These are phyloP conservation scores for Triangularia verruculosa DNA, from an alignment of 2,329 filamentous ascomycete genomes.

Conservation along the genomic window DNA sequence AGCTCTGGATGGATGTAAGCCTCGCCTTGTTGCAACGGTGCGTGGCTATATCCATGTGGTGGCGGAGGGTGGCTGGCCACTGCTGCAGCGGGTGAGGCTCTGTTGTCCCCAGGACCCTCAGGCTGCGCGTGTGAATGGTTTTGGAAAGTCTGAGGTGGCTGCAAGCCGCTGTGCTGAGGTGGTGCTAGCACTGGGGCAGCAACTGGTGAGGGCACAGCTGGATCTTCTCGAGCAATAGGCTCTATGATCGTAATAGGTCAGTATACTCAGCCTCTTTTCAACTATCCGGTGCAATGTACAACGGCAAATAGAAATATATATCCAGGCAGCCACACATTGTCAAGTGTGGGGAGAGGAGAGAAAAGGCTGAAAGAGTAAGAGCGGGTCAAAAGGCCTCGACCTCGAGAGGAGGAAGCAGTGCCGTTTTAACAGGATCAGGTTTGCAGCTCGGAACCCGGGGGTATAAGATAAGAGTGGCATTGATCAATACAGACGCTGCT, in stretches of 20 bases:
- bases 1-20: slow-evolving; percentile 50
- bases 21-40: slow-evolving; percentile 37
- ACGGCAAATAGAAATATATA: neutral
- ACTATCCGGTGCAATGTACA: slow-evolving; percentile 1
- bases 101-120: slow-evolving; percentile 16
- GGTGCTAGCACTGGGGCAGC: neutral
- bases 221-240: slow-evolving; percentile 7
- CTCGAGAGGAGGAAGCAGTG: neutral
- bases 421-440: slow-evolving; percentile 2
- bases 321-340: neutral
- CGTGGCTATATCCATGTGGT: slow-evolving; percentile 46
- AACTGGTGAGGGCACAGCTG: neutral
- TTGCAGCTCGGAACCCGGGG: slow-evolving; percentile 9
- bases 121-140: slow-evolving; percentile 11
- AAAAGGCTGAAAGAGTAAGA: neutral
- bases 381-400: slow-evolving; percentile 10
- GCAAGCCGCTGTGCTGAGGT: neutral
- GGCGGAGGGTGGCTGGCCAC: slow-evolving; percentile 25
- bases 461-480: slow-evolving; percentile 6
- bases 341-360: neutral
- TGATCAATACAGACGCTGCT: neutral
- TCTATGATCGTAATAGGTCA: slow-evolving; percentile 13
- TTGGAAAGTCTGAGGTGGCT: neutral
- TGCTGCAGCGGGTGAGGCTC: slow-evolving; percentile 18
- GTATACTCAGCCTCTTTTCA: slow-evolving; percentile 12